phyloP scores from a whole-genome alignment of 2,329 filamentous ascomycete species.

The Emergomyces africanus region DNA sequence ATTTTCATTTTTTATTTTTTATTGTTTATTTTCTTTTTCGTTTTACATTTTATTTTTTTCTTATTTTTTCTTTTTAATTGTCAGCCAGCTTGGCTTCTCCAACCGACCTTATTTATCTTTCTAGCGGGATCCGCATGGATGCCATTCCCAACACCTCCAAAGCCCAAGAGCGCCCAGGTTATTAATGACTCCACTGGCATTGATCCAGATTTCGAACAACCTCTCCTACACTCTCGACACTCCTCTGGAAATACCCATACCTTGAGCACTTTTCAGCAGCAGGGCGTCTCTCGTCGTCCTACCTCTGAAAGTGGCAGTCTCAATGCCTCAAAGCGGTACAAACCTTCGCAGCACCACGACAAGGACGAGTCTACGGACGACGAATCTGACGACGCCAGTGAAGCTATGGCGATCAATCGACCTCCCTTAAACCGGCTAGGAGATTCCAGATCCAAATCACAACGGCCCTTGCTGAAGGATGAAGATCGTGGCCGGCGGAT shows the following conservation, averaged over 20 bases:
- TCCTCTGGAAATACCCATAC: background rate
- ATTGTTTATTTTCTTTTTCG: background rate
- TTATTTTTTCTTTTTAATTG: background rate
- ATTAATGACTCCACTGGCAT: background rate
- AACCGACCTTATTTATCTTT: background rate
- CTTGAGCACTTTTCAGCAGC: background rate
- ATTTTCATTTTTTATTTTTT: background rate
- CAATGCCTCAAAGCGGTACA: background rate
- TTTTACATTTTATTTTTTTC: too few species aligned
- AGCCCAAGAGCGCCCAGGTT: background rate
- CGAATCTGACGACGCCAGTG: constrained; percentile 32
- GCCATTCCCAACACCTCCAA: constrained; percentile 1
- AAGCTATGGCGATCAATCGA: constrained; percentile 28
- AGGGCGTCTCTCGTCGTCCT: too few species aligned
- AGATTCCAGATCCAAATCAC: constrained; percentile 31
- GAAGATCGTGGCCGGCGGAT: constrained; percentile 28
- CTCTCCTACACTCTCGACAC: background rate
- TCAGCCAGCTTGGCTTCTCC: background rate
- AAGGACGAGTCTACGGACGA: constrained; percentile 18
- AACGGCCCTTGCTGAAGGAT: constrained; percentile 43
- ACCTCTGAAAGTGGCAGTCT: background rate
- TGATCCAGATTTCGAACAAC: background rate
- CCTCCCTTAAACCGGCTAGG: constrained; percentile 36
- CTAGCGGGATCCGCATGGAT: constrained; percentile 6
- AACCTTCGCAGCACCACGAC: background rate